These are phyloP conservation scores for Hippophae rhamnoides DNA, from an alignment of 306 rosid genomes.

Conservation along the genomic window DNA sequence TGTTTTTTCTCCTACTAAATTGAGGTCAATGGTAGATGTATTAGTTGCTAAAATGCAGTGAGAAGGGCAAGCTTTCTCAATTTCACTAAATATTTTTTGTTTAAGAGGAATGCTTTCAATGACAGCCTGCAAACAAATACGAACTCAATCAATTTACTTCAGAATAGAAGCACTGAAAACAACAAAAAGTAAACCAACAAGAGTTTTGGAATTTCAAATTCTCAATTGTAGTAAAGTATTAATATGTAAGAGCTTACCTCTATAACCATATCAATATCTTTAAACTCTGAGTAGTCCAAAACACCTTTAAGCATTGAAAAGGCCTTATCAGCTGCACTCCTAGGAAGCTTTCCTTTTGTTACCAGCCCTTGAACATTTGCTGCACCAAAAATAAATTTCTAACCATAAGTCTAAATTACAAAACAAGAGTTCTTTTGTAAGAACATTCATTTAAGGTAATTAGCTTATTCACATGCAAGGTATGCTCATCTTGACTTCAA, in stretches of 20 bases:
- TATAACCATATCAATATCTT: slow-evolving; percentile 30
- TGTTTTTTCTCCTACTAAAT: slow-evolving; percentile 61
- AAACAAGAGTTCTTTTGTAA: not conserved
- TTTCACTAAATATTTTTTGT: slow-evolving; percentile 75
- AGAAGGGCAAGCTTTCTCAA: slow-evolving; percentile 78
- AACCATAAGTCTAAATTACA: not conserved
- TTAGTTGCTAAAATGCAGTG: slow-evolving; percentile 82
- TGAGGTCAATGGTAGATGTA: slow-evolving; percentile 86
- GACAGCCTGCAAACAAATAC: slow-evolving; percentile 61
- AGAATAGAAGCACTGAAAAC: not conserved
- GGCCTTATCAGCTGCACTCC: too few species aligned
- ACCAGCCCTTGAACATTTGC: slow-evolving; percentile 45
- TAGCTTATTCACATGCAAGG: too few species aligned
- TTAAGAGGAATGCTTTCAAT: slow-evolving; percentile 75
- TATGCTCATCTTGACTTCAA: too few species aligned
- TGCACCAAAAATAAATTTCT: slow-evolving; percentile 17
- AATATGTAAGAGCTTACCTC: slow-evolving; percentile 48
- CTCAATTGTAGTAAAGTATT: slow-evolving; percentile 1
- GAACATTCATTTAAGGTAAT: not conserved
- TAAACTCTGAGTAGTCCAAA: too few species aligned
- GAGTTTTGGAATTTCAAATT: not conserved
- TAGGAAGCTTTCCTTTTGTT: too few species aligned
- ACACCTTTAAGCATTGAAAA: too few species aligned
- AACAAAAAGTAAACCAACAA: slow-evolving; percentile 6
- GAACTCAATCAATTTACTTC: slow-evolving; percentile 8